Conservation (phyloP, 495 filamentous ascomycete species). For the Penicillium ochrochloron region DNA sequence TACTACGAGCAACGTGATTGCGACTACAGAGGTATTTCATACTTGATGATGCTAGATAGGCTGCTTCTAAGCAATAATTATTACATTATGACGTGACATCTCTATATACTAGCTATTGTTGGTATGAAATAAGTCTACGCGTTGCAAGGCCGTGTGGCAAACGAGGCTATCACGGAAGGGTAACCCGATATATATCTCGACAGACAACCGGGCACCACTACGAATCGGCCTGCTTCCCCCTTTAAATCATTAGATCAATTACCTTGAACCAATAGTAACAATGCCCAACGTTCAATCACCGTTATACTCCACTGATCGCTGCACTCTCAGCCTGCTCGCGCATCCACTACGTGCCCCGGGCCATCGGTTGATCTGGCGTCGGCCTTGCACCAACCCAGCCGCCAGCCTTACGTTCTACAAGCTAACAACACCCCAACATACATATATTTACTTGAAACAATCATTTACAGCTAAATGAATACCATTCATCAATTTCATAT, state of each 20-base stretch:
- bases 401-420: not conserved
- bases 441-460: not conserved
- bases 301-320: slow-evolving; percentile 6
- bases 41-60: not conserved
- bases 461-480: not conserved
- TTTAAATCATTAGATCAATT: not conserved
- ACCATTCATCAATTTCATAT: not conserved
- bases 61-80: not conserved
- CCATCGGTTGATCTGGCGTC: not conserved
- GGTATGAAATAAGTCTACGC: too few relatives aligned
- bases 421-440: not conserved
- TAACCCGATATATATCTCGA: slow-evolving; percentile 10
- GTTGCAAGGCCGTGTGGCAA: slow-evolving; percentile 5
- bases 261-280: not conserved
- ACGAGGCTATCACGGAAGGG: not conserved
- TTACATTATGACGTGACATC: not conserved
- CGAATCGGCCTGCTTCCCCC: not conserved
- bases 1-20: not conserved
- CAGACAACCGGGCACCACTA: not conserved
- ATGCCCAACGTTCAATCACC: not conserved
- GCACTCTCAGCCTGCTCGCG: not conserved
- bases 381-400: not conserved
- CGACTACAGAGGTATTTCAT: not conserved
- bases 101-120: not conserved
- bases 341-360: slow-evolving; percentile 1